Evolutionary conservation across 2,329 filamentous ascomycete species (phyloP), one percentile per base, ranked within the genome.

Genomic region (Neonectria faginata): DNA sequence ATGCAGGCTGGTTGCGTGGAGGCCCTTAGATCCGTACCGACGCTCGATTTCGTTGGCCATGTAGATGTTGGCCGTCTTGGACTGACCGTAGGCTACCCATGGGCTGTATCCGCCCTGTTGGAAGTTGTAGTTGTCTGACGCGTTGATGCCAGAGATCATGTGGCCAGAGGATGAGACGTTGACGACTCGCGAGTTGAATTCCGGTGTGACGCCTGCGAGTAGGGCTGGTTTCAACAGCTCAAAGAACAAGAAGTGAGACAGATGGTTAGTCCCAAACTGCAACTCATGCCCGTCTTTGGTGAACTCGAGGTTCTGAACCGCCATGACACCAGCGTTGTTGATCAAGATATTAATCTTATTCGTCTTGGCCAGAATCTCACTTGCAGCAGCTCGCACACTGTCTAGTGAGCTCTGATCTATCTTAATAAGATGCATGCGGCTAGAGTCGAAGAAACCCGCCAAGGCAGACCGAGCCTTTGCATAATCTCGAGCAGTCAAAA

Each of bases 1-100:
- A 31, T 62, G 53, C 0, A 62, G 33, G 39, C 53, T 57, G 2
- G 29, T 52, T 18, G 60, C 31, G 27, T 83, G 82, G 0, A 86
- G 61, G 25, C 81, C 79, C 33, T 41, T n/a, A 20, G n/a, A 14
- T 9, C 51, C 51, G 33, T 41, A 54, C 3, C 51, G 51, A n/a
- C 51, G n/a, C 51, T 54, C 51, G 11, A 54, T 25, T 20, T 54
- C 51, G 33, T 54, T 54, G 31, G 51, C 80, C 69, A 84, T 80
- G 65, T 79, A 83, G 25, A 86, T 79, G 67, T 84, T 85, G 18
- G 85, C 84, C 1, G 79, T 79, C 14, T 39, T 39, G 36, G 36
- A 39, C 6, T 39, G 36, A 6, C 36, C 36, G 67, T 87, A 87
- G 0, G 81, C 78, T 1, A 64, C 56, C 62, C 73, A 77, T 0